Evolutionary conservation across 1,284 basidiomycete genomes (phyloP).

Genomic region (Paramarasmius palmivorus): DNA sequence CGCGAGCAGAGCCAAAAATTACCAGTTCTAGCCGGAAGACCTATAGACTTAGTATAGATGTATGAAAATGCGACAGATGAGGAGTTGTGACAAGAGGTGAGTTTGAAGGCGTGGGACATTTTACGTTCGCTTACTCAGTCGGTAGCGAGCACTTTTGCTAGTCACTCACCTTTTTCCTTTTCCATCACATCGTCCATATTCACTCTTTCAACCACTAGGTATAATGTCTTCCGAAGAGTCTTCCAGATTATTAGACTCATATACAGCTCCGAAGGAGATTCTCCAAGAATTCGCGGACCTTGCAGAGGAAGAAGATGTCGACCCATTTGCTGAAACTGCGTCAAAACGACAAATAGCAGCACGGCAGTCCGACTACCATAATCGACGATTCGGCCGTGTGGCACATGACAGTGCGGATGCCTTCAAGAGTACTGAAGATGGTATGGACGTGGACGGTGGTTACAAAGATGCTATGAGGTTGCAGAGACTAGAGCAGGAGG

Average conservation of each 20-base stretch:
- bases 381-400: slow-evolving; percentile 84
- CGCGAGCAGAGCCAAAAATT: no score
- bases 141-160: not conserved
- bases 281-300: slow-evolving; percentile 92
- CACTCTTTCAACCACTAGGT: slow-evolving; percentile 4
- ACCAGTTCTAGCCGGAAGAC: no score
- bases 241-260: slow-evolving; percentile 77
- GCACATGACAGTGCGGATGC: slow-evolving; percentile 80
- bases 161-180: not conserved
- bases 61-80: no score
- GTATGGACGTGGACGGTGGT: slow-evolving; percentile 75
- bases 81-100: not conserved
- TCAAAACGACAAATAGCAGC: slow-evolving; percentile 92
- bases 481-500: slow-evolving; percentile 91
- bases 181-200: not conserved
- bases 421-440: slow-evolving; percentile 66
- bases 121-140: not conserved
- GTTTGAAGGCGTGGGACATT: not conserved
- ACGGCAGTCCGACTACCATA: slow-evolving; percentile 95
- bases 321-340: slow-evolving; percentile 93
- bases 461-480: slow-evolving; percentile 98
- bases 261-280: slow-evolving; percentile 92
- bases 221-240: slow-evolving; percentile 51
- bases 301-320: slow-evolving; percentile 88
- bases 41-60: no score